Evolutionary conservation across 495 filamentous ascomycete species (phyloP).

Genomic region (Daldinia decipiens): DNA sequence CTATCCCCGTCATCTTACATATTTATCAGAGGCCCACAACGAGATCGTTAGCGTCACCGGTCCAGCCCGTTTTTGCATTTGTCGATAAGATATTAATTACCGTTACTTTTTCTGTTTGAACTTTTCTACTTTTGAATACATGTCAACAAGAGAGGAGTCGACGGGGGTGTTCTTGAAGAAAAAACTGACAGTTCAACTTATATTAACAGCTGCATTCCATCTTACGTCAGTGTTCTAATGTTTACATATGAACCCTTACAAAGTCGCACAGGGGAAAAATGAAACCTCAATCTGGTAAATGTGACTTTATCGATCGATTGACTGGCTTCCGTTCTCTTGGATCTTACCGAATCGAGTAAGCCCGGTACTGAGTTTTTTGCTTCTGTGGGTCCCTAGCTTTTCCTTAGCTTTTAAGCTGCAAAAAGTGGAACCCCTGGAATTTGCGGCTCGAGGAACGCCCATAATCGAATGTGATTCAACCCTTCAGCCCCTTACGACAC

Average conservation of each 20-base stretch:
- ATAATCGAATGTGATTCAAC: constrained; percentile 37
- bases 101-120: constrained; percentile 6
- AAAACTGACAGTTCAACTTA: background rate
- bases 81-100: constrained; percentile 36
- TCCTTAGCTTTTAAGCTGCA: constrained; percentile 10
- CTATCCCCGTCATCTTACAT: constrained; percentile 19
- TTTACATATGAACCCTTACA: no score
- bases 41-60: constrained; percentile 26
- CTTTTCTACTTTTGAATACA: background rate
- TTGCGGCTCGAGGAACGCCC: constrained; percentile 35
- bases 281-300: constrained; percentile 23
- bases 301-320: constrained; percentile 13
- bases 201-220: background rate
- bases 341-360: constrained; percentile 36
- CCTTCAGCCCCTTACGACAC: constrained; percentile 24
- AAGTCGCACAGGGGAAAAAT: constrained; percentile 6
- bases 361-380: constrained; percentile 27
- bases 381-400: constrained; percentile 11
- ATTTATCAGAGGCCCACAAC: constrained; percentile 36
- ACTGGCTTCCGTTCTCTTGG: constrained; percentile 36
- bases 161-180: background rate
- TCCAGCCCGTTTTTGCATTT: constrained; percentile 22
- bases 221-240: constrained; percentile 1
- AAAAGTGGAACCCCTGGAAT: constrained; percentile 17
- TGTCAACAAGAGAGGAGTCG: background rate